phyloP scores from a whole-genome alignment of 2,329 filamentous ascomycete species.

The Geosmithia putterillii region DNA sequence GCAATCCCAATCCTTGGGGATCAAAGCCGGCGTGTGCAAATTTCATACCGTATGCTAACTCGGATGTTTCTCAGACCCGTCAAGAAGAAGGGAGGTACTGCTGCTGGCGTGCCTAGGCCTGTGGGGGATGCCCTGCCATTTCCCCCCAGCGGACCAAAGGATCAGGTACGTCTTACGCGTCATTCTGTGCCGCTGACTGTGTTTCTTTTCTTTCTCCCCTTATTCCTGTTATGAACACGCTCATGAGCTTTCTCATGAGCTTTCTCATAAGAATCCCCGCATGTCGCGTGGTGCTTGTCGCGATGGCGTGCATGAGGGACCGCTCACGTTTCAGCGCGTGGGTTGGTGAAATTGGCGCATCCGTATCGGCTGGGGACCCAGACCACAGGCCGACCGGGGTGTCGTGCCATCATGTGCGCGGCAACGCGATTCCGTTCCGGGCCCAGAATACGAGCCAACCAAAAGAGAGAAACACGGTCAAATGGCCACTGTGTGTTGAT shows the following conservation, averaged over 20 bases:
- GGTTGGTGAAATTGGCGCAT: slow-evolving; percentile 6
- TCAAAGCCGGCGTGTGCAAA: background rate
- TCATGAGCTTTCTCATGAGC: no score
- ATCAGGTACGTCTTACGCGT: slow-evolving; percentile 34
- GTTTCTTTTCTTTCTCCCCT: background rate
- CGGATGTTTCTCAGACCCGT: slow-evolving; percentile 39
- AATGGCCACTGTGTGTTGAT: no score
- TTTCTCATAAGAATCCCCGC: no score
- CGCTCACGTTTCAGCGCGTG: slow-evolving; percentile 2
- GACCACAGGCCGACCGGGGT: no score
- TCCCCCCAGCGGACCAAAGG: slow-evolving; percentile 41
- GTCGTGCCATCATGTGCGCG: no score
- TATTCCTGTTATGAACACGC: background rate
- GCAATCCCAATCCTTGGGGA: background rate
- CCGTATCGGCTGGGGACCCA: slow-evolving; percentile 3
- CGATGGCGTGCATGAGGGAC: background rate
- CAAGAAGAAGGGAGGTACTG: slow-evolving; percentile 60
- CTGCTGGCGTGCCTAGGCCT: slow-evolving; percentile 54
- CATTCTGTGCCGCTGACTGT: background rate
- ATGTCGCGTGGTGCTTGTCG: background rate
- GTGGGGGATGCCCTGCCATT: slow-evolving; percentile 54
- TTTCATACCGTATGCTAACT: slow-evolving; percentile 9
- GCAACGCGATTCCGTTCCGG: background rate
- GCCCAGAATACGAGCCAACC: background rate
- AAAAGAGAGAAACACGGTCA: no score